Evolutionary conservation across 345 rosid species (phyloP).

Genomic region (Clarkia xantiana): DNA sequence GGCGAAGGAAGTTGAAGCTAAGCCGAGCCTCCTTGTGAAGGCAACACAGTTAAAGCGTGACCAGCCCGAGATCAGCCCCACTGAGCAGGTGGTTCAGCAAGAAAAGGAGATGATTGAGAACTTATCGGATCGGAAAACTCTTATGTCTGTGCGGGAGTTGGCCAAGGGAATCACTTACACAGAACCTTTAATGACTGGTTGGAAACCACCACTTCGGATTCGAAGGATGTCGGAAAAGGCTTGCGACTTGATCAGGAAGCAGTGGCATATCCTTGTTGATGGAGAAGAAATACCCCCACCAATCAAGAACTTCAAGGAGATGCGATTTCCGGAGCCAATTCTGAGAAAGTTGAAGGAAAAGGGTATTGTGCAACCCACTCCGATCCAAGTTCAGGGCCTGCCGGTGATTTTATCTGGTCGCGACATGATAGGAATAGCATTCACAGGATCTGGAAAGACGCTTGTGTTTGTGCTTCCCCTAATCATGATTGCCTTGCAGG

Average conservation of each 20-base stretch:
- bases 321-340: slow-evolving; percentile 70
- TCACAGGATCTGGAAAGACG: slow-evolving; percentile 86
- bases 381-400: slow-evolving; percentile 91
- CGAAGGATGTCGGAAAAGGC: slow-evolving; percentile 46
- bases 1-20: slow-evolving; percentile 52
- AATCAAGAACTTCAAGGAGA: slow-evolving; percentile 63
- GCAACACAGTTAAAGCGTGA: slow-evolving; percentile 80
- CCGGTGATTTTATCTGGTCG: slow-evolving; percentile 72
- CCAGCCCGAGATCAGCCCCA: slow-evolving; percentile 63
- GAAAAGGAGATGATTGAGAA: slow-evolving; percentile 94
- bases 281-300: slow-evolving; percentile 87
- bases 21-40: slow-evolving; percentile 77
- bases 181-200: slow-evolving; percentile 65
- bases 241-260: slow-evolving; percentile 59
- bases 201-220: slow-evolving; percentile 71
- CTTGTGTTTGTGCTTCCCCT: slow-evolving; percentile 74
- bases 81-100: slow-evolving; percentile 70
- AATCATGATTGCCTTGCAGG: slow-evolving; percentile 84
- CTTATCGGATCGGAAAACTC: slow-evolving; percentile 64
- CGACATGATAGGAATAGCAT: slow-evolving; percentile 93
- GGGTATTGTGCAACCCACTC: slow-evolving; percentile 90
- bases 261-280: slow-evolving; percentile 83
- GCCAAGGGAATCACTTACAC: slow-evolving; percentile 82
- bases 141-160: slow-evolving; percentile 78
- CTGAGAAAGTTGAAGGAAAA: slow-evolving; percentile 54